Percentiles rank a stretch among this genome's conserved stretches.
phyloP scores from a whole-genome alignment of 2,329 filamentous ascomycete species.

The Emydomyces testavorans region DNA sequence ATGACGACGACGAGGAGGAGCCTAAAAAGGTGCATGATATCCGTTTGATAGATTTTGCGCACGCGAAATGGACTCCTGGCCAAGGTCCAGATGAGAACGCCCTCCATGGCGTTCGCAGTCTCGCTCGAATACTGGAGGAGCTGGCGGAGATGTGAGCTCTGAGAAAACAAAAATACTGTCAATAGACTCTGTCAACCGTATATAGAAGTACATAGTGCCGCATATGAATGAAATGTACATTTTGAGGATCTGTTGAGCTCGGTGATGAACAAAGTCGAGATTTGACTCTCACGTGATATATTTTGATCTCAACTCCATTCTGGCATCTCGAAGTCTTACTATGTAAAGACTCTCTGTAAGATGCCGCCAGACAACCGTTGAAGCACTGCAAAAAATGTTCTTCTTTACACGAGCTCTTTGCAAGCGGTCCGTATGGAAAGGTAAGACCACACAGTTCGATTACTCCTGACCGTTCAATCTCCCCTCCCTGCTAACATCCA shows the following conservation, averaged over 20 bases:
- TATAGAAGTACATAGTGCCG: neutral
- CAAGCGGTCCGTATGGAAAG: conserved; percentile 80
- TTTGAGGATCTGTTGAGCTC: no score
- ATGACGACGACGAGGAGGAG: conserved; percentile 44
- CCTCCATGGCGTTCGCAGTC: conserved; percentile 59
- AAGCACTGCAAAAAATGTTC: conserved; percentile 45
- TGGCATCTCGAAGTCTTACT: neutral
- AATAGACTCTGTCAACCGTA: neutral
- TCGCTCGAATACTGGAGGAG: conserved; percentile 59
- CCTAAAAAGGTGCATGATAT: conserved; percentile 60
- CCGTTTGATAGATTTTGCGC: conserved; percentile 94
- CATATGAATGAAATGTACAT: no score
- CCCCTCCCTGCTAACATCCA: neutral
- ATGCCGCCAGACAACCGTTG: neutral
- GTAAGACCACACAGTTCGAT: conserved; percentile 38
- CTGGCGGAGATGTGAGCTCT: conserved; percentile 34
- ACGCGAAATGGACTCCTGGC: conserved; percentile 72
- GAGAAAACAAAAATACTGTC: neutral
- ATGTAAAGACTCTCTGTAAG: neutral
- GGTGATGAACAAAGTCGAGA: no score
- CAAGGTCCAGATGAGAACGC: conserved; percentile 77
- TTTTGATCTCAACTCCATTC: no score
- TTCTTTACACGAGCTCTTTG: conserved; percentile 56
- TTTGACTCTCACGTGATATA: no score
- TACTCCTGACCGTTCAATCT: neutral